Base-by-base conservation (phyloP, 1,284 basidiomycete genomes). In the Trichosporon sp. region DNA sequence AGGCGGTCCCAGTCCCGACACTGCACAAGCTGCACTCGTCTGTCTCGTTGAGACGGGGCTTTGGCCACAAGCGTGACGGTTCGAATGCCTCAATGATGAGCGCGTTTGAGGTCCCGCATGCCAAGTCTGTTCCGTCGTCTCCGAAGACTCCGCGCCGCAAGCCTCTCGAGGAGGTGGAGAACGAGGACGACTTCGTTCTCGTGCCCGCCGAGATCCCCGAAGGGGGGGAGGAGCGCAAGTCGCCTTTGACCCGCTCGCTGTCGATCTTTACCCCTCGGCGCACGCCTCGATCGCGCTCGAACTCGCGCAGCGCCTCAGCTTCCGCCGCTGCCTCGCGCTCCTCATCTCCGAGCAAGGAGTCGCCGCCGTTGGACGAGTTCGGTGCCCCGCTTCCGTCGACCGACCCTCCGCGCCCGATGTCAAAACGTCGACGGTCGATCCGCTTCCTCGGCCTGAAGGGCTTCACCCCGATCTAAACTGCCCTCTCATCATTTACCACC, bases 381-480 rank as follows among this genome's bases (percentile, higher is more conserved):
- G 59, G 59, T 14, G 59, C 32, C 31, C 26, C 56, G 11, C 56
- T 32, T 10, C 26, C 54, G 12, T 32, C 31, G 14, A 63, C 59
- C 6, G 32, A 35, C 6, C 11, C 32, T 3, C 31, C 59, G 31
- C 59, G 59, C 4, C 59, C 59, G 16, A 19, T 37, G 14, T 63
- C 59, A 14, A 19, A 6, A 6, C 59, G 59, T 4, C 12, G 59
- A 2, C 32, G 59, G 16, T 35, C 31, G 12, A 63, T 63, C 32
- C 59, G 59, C 59, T 63, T 63, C 59, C 59, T 63, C 14, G 59
- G 59, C 59, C 35, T 63, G 14, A 35, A 35, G 31, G 59, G 59
- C 16, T 63, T 63, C 32, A 63, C 59, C 31, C 59, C 59, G 14
- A 63, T 63, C 14, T 63, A 63, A 63, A 3, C 31, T 35, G 5